Evolutionary conservation across 2,329 filamentous ascomycete genomes (phyloP), one percentile per base, ranked within the genome.

Genomic region (Kalaharituber pfeilii): DNA sequence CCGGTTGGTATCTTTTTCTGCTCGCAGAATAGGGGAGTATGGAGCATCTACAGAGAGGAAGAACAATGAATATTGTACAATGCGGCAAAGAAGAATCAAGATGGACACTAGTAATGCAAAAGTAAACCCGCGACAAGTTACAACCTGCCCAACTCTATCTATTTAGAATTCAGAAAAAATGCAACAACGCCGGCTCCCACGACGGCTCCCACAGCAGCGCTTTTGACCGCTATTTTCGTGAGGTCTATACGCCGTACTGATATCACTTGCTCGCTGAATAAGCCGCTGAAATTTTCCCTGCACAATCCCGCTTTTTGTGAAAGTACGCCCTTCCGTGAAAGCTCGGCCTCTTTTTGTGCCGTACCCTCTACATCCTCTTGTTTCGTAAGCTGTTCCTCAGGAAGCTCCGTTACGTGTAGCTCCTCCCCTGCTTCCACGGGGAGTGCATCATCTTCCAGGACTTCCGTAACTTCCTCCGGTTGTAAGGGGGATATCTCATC

Each of bases 201-300:
- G 7, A 58, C 27, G 7, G 47, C 52, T 33, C 58, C 58, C 22
- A 53, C 45, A 24, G 57, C 51, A 11, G 57, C 56, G 24, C 59
- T 58, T 44, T 57, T 57, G 1, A 63, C 50, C 6, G 60, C 39
- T 18, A 56, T 58, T 7, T 50, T 51, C 9, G 61, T 58, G 15
- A 62, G 45, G 13, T 61, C 57, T 2, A 55, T 28, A 24, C 56
- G 53, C 30, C 54, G 56, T 29, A 62, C 51, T 9, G 47, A 47
- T 33, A 63, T 56, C 8, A 51, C 33, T 33, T 58, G 51, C 20
- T 61, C 60, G 13, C 54, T 54, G 27, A 63, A 62, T 22, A 56
- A 39, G 25, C 51, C 56, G n/a, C 52, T 52, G 2, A 56, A 29
- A 49, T 56, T 57, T 15, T 51, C 42, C 36, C 49, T 52, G 45